phyloP scores from a whole-genome alignment of 352 stramenopile species.

The Globisporangium cederbergense region DNA sequence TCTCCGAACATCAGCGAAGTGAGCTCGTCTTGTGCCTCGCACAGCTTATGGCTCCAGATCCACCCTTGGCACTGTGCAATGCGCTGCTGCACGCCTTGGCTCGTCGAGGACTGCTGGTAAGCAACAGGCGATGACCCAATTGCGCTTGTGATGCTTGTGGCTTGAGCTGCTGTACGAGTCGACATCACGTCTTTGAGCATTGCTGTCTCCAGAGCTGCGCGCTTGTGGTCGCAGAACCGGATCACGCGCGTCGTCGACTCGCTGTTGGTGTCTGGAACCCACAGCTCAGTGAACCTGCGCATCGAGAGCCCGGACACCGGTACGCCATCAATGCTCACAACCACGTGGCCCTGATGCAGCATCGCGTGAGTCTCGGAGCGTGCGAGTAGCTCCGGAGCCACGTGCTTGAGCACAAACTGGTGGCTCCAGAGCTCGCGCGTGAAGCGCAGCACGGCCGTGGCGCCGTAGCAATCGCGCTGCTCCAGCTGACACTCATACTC shows the following conservation, averaged over 20 bases:
- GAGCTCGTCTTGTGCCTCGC: constrained; percentile 14
- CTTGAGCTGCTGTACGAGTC: too few relatives aligned
- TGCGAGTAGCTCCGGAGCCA: constrained; percentile 15
- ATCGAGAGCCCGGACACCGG: constrained; percentile 22
- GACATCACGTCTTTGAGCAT: constrained; percentile 28
- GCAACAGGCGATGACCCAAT: too few relatives aligned
- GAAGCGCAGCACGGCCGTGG: constrained; percentile 17
- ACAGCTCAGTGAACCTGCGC: constrained; percentile 31
- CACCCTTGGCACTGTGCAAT: constrained; percentile 21
- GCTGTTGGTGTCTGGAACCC: constrained; percentile 11
- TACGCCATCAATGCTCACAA: constrained; percentile 30
- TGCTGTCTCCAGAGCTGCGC: constrained; percentile 29
- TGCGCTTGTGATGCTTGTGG: neutral
- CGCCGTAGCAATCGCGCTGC: constrained; percentile 12
- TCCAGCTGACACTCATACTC: constrained; percentile 34
- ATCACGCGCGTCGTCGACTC: constrained; percentile 1
- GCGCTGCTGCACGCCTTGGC: constrained; percentile 9
- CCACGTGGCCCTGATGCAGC: constrained; percentile 27
- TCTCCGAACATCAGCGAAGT: constrained; percentile 8
- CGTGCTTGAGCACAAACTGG: constrained; percentile 36
- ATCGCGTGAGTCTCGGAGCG: constrained; percentile 18
- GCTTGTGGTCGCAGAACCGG: constrained; percentile 31
- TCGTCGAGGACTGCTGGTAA: too few relatives aligned
- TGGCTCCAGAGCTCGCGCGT: constrained; percentile 40
- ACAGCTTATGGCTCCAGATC: constrained; percentile 34